Percentiles rank a stretch among this genome's conserved stretches.
Conservation (phyloP, 2,329 filamentous ascomycete genomes). For the Colletotrichum zoysiae region DNA sequence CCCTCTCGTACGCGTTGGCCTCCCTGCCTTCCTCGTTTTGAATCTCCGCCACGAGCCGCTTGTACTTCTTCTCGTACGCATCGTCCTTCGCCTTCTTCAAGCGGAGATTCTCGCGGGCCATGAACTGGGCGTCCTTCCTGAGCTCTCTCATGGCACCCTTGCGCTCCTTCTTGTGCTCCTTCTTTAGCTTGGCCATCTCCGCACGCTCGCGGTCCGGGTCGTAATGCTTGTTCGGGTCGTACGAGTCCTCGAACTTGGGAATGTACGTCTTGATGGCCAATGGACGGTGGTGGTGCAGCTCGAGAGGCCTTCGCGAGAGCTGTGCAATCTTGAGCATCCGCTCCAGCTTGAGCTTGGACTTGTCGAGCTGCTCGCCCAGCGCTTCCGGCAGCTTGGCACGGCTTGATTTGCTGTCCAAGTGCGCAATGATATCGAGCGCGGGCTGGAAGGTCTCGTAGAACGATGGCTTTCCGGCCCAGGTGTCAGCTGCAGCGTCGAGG, state of each 20-base stretch:
- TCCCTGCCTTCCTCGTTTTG: slow-evolving; percentile 92
- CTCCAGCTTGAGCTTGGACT: slow-evolving; percentile 60
- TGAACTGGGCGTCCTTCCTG: slow-evolving; percentile 93
- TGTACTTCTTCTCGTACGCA: slow-evolving; percentile 97
- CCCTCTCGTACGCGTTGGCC: slow-evolving; percentile 88
- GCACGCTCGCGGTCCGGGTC: slow-evolving; percentile 93
- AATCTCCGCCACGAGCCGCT: slow-evolving; percentile 91
- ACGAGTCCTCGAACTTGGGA: slow-evolving; percentile 96
- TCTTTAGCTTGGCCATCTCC: slow-evolving; percentile 84
- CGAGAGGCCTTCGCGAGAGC: slow-evolving; percentile 79
- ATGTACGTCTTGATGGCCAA: slow-evolving; percentile 89
- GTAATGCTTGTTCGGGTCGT: slow-evolving; percentile 96
- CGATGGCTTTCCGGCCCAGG: slow-evolving; percentile 80
- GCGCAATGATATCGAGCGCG: slow-evolving; percentile 67
- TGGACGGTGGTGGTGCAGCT: slow-evolving; percentile 89
- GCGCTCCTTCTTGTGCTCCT: slow-evolving; percentile 93
- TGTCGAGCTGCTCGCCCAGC: slow-evolving; percentile 57
- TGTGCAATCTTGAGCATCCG: slow-evolving; percentile 71
- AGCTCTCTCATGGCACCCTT: slow-evolving; percentile 96
- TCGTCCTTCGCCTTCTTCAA: slow-evolving; percentile 94
- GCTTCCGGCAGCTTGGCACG: slow-evolving; percentile 62
- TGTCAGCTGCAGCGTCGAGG: slow-evolving; percentile 74
- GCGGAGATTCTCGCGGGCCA: slow-evolving; percentile 88
- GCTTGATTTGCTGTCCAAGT: slow-evolving; percentile 69
- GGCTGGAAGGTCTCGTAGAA: slow-evolving; percentile 86